Conservation (phyloP, 495 filamentous ascomycete genomes). For the Lophium mytilinum region DNA sequence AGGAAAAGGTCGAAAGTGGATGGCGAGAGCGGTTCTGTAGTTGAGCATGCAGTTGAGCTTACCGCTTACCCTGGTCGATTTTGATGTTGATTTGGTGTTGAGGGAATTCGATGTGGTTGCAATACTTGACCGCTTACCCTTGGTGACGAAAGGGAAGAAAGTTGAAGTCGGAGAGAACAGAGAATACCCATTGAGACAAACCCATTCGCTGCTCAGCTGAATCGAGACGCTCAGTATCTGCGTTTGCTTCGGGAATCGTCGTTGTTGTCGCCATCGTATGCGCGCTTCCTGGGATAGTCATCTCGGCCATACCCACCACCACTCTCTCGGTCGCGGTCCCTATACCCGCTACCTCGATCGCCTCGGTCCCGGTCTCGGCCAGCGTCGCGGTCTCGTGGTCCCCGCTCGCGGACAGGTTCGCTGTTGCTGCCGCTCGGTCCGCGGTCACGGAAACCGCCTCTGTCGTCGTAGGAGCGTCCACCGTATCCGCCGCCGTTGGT, state of each 20-base stretch:
- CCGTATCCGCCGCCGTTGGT: constrained; percentile 18
- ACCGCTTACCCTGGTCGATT: constrained; percentile 16
- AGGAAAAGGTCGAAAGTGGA: background rate
- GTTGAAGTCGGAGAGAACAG: constrained; percentile 32
- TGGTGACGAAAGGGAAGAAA: constrained; percentile 48
- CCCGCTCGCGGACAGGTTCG: constrained; percentile 56
- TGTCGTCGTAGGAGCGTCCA: constrained; percentile 47
- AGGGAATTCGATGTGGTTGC: constrained; percentile 23
- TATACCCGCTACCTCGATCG: constrained; percentile 31
- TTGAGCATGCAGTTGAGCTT: background rate
- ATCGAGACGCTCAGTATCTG: constrained; percentile 20
- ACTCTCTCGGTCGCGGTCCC: constrained; percentile 42
- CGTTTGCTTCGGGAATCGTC: constrained; percentile 70
- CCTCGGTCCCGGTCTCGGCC: constrained; percentile 38
- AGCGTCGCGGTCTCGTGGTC: constrained; percentile 38
- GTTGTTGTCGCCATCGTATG: constrained; percentile 52
- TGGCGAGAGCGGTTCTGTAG: background rate
- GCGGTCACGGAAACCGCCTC: constrained; percentile 51
- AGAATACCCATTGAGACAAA: constrained; percentile 43
- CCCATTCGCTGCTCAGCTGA: constrained; percentile 17
- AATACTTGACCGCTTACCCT: constrained; percentile 50
- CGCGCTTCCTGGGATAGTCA: constrained; percentile 48
- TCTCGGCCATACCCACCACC: constrained; percentile 51
- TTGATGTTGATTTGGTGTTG: background rate
- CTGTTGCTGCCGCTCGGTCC: constrained; percentile 56